These are phyloP conservation scores for Gentiana macrophylla DNA, from an alignment of 257 asterid genomes.

Conservation along the genomic window DNA sequence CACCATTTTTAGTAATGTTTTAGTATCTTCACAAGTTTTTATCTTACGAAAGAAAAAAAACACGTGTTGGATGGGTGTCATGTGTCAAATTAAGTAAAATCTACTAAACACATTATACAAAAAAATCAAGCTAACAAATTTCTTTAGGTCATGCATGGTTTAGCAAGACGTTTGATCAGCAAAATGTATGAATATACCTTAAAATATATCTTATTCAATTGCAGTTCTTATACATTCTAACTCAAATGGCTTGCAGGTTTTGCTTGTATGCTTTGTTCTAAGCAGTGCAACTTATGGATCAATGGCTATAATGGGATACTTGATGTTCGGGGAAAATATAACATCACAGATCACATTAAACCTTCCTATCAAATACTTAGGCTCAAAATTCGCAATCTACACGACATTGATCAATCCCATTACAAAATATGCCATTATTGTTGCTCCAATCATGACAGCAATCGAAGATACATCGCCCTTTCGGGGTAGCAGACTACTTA, in stretches of 20 bases:
- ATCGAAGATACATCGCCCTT: conserved; percentile 5
- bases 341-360: conserved; percentile 36
- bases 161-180: too few relatives aligned
- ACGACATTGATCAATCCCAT: conserved; percentile 35
- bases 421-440: conserved; percentile 30
- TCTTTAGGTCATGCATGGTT: too few relatives aligned
- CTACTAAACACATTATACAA: too few relatives aligned
- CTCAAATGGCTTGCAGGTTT: conserved; percentile 22
- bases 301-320: conserved; percentile 36
- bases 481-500: background rate
- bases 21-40: too few relatives aligned
- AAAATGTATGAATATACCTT: too few relatives aligned
- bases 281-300: conserved; percentile 37
- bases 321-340: conserved; percentile 39
- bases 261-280: conserved; percentile 28
- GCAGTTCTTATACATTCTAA: too few relatives aligned
- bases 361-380: conserved; percentile 23
- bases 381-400: conserved; percentile 41
- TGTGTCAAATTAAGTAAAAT: too few relatives aligned
- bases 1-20: too few relatives aligned
- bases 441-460: conserved; percentile 17
- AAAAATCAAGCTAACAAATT: too few relatives aligned
- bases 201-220: too few relatives aligned
- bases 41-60: too few relatives aligned
- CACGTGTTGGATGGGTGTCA: too few relatives aligned